Evolutionary conservation across 371 early-diverging fungal species (phyloP).

Genomic region (Cokeromyces recurvatus): DNA sequence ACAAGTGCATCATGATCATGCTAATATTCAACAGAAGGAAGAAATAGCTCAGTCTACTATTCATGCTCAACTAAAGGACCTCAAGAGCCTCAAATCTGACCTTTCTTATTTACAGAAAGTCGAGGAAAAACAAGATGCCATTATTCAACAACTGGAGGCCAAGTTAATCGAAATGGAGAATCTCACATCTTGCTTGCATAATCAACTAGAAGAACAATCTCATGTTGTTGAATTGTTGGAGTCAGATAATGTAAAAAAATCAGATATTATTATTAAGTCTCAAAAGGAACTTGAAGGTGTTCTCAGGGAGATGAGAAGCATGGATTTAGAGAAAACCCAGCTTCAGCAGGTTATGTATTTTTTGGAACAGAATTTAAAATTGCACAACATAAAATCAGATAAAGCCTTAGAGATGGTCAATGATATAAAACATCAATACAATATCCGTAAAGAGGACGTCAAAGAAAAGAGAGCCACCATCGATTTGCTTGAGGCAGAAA

Average conservation of each 20-base stretch:
- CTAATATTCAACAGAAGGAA: slow-evolving; percentile 15
- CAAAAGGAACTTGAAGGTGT: slow-evolving; percentile 22
- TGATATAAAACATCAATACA: slow-evolving; percentile 28
- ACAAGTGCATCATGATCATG: slow-evolving; percentile 1
- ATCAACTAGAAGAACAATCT: slow-evolving; percentile 28
- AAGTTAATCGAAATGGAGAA: slow-evolving; percentile 38
- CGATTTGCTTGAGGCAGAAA: slow-evolving; percentile 19
- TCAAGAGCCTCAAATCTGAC: too few species aligned
- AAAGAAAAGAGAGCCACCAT: slow-evolving; percentile 22
- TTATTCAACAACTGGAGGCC: slow-evolving; percentile 29
- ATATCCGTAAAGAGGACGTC: slow-evolving; percentile 25
- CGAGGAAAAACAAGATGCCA: slow-evolving; percentile 38
- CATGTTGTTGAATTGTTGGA: slow-evolving; percentile 22
- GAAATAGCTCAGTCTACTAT: too few species aligned
- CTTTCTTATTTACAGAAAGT: slow-evolving; percentile 19
- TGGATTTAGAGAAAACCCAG: slow-evolving; percentile 30
- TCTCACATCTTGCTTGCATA: slow-evolving; percentile 16
- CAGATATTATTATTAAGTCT: slow-evolving; percentile 10
- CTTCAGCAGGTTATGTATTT: slow-evolving; percentile 25
- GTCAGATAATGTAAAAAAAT: slow-evolving; percentile 19
- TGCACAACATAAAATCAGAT: slow-evolving; percentile 34
- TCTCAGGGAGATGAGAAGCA: slow-evolving; percentile 24
- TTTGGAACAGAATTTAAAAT: slow-evolving; percentile 27
- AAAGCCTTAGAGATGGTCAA: slow-evolving; percentile 19
- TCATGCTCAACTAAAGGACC: too few species aligned